Base-by-base conservation (phyloP, 164 flowering plant species). In the Annona cherimola region DNA sequence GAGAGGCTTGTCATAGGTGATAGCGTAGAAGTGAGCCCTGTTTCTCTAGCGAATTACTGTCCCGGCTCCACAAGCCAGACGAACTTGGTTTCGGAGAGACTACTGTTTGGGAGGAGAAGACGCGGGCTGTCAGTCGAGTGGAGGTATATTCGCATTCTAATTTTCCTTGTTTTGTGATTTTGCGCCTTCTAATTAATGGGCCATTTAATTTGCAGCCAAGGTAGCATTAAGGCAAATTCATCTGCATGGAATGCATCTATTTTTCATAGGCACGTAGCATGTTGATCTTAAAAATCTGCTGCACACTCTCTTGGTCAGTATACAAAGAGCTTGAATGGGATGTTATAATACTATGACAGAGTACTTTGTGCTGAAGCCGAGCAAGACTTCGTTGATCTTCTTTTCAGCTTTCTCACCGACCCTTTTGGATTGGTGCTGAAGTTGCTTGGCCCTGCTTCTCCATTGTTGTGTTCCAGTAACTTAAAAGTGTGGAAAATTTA, bases 401-500 rank as follows among this genome's bases (percentile, higher is more conserved):
- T 80, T 2, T 69, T 74, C 16, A 74, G 77, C 75, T 71, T 80
- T 66, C 71, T 74, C 45, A 72, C 68, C 3, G 63, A 71, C 20
- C 77, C 79, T 1, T 43, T 80, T 2, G 80, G 80, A 2, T 61
- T 71, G 3, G 16, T 72, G 4, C 55, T 41, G 9, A 42, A 72
- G n/a, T 73, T 71, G 42, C 42, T 74, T 20, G 67, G 62, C 9
- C 45, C 40, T 4, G 61, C 74, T 54, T 16, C 46, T 0, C 9
- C 63, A 44, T 76, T 74, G 4, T 70, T 42, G 35, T 79, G 11
- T 66, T 66, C 57, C 63, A 79, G 43, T 46, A 79, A 16, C 71
- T 73, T 65, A 71, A 26, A 18, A 77, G 79, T 57, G 65, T 76
- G 2, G 65, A 46, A 14, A 43, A 50, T 9, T 61, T 63, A 14